These are phyloP conservation scores for Cryptosporidium muris DNA, from an alignment of 169 alveolate genomes.

Conservation along the genomic window DNA sequence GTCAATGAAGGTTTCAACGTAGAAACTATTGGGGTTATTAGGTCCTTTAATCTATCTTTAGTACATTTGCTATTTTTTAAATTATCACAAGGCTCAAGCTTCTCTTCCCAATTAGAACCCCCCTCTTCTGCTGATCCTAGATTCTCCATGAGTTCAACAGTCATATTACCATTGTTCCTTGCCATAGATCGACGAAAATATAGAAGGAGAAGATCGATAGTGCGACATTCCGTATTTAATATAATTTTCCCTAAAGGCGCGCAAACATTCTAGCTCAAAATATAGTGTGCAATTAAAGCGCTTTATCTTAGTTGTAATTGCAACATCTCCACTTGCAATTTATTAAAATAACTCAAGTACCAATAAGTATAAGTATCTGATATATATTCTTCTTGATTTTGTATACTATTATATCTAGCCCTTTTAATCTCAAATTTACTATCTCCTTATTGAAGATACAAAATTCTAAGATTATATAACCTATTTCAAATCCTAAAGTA, in stretches of 20 bases:
- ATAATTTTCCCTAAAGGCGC: constrained; percentile 27
- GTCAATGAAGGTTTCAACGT: constrained; percentile 50
- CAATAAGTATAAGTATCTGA: too few species aligned
- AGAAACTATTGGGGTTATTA: constrained; percentile 33
- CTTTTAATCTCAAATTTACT: too few species aligned
- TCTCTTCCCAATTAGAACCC: not conserved
- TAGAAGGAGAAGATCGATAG: constrained; percentile 39
- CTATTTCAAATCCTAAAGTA: too few species aligned
- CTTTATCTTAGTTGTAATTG: not conserved
- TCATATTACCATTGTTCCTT: too few species aligned
- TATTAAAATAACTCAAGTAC: too few species aligned
- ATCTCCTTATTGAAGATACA: too few species aligned
- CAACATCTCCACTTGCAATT: too few species aligned
- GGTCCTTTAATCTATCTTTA: constrained; percentile 30
- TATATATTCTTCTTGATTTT: too few species aligned
- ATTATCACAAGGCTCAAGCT: too few species aligned
- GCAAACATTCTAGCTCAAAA: constrained; percentile 10
- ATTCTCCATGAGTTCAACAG: not conserved
- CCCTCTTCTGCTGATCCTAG: constrained; percentile 22
- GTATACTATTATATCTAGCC: too few species aligned
- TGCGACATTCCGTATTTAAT: constrained; percentile 70
- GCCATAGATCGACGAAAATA: too few species aligned
- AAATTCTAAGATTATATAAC: too few species aligned
- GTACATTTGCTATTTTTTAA: not conserved
- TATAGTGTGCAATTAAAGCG: constrained; percentile 52